Evolutionary conservation across 176 grass and related monocot genomes (phyloP).

Genomic region (Oryza coarctata): DNA sequence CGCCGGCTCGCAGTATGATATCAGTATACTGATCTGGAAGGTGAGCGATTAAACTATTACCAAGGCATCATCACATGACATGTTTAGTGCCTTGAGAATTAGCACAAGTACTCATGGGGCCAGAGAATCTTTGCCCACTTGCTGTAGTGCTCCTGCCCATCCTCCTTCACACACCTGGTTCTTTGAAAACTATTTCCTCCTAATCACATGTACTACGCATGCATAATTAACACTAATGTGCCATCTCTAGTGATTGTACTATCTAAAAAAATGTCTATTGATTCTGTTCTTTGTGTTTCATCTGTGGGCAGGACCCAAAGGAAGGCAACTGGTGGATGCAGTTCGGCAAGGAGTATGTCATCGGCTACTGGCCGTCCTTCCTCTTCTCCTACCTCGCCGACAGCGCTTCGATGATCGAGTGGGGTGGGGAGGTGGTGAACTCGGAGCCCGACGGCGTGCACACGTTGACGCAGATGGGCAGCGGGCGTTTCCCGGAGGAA

Average conservation of each 20-base stretch:
- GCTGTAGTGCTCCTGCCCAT: slow-evolving; percentile 29
- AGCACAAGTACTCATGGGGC: neutral
- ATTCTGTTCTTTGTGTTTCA: neutral
- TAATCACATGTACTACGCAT: slow-evolving; percentile 8
- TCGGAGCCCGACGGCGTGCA: slow-evolving; percentile 42
- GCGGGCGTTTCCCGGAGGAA: slow-evolving; percentile 75
- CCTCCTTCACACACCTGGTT: slow-evolving; percentile 7
- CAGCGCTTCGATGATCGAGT: slow-evolving; percentile 72
- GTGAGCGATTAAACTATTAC: slow-evolving; percentile 39
- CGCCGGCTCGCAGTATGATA: slow-evolving; percentile 69
- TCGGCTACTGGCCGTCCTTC: slow-evolving; percentile 77
- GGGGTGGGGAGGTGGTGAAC: slow-evolving; percentile 89
- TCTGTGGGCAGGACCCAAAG: slow-evolving; percentile 65
- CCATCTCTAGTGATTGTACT: neutral
- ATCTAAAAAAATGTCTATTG: neutral
- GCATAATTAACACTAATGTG: neutral
- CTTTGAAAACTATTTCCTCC: slow-evolving; percentile 20
- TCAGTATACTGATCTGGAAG: slow-evolving; percentile 87
- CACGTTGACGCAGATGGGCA: slow-evolving; percentile 79
- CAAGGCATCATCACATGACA: slow-evolving; percentile 8
- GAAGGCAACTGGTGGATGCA: slow-evolving; percentile 95
- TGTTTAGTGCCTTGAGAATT: slow-evolving; percentile 27
- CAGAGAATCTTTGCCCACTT: slow-evolving; percentile 43
- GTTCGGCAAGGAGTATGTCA: slow-evolving; percentile 62
- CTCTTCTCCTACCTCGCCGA: slow-evolving; percentile 69